phyloP scores from a whole-genome alignment of 306 rosid species.

The Medicago ruthenica region DNA sequence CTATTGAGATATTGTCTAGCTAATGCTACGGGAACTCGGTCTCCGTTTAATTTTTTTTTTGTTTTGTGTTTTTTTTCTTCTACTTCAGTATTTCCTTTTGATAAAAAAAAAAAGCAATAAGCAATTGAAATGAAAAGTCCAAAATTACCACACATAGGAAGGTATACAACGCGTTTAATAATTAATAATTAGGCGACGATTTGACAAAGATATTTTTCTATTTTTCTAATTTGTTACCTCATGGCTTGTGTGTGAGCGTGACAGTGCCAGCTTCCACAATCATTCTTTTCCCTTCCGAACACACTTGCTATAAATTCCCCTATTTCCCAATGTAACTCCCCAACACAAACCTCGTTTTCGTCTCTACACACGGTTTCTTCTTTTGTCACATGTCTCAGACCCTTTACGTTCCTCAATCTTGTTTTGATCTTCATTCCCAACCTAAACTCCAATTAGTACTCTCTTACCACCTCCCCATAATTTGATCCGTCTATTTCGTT shows the following conservation, averaged over 20 bases:
- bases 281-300: background rate
- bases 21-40: too few species aligned
- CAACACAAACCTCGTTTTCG: background rate
- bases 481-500: background rate
- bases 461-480: background rate
- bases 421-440: slow-evolving; percentile 61
- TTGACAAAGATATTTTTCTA: slow-evolving; percentile 14
- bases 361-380: background rate
- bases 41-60: too few species aligned
- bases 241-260: background rate
- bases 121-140: background rate
- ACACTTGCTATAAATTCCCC: slow-evolving; percentile 28
- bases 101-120: too few species aligned
- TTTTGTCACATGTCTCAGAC: slow-evolving; percentile 57
- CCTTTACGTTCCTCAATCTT: slow-evolving; percentile 55
- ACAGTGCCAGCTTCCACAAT: slow-evolving; percentile 6
- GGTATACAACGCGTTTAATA: background rate
- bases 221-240: background rate
- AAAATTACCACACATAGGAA: background rate
- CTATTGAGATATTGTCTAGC: too few species aligned
- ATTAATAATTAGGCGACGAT: background rate
- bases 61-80: too few species aligned
- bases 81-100: too few species aligned
- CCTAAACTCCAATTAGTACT: slow-evolving; percentile 50
- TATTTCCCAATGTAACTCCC: background rate